phyloP scores from a whole-genome alignment of 164 flowering plant genomes.

The Aristolochia contorta region DNA sequence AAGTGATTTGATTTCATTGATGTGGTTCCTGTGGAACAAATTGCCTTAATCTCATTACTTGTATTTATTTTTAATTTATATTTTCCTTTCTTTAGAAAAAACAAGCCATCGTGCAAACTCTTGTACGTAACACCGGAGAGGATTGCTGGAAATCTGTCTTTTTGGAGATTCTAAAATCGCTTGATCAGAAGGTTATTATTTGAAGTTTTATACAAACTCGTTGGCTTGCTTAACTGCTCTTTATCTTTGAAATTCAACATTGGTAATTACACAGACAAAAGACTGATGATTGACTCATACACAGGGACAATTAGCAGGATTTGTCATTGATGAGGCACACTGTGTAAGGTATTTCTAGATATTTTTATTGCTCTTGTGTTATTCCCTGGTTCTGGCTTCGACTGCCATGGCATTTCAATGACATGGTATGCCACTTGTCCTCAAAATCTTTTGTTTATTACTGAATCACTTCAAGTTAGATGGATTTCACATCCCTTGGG shows the following conservation, averaged over 20 bases:
- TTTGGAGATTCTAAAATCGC: constrained; percentile 50
- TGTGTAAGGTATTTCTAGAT: constrained; percentile 63
- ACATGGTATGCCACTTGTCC: not conserved
- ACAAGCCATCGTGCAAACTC: constrained; percentile 87
- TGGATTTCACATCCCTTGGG: too few species aligned
- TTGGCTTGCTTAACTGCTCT: not conserved
- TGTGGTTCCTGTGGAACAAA: too few species aligned
- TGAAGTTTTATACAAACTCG: not conserved
- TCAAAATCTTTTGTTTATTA: not conserved
- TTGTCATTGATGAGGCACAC: constrained; percentile 97
- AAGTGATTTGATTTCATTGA: too few species aligned
- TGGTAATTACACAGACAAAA: not conserved
- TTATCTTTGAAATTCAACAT: not conserved
- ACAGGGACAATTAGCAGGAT: constrained; percentile 80
- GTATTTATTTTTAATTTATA: not conserved
- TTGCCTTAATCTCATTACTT: not conserved
- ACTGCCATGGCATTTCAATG: not conserved
- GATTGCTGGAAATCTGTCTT: constrained; percentile 64
- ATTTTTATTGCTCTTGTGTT: not conserved
- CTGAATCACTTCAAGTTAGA: too few species aligned
- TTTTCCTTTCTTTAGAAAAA: constrained; percentile 33
- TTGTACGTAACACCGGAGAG: constrained; percentile 96
- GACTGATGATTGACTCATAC: not conserved
- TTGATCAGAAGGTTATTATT: constrained; percentile 56
- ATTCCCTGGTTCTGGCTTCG: not conserved